A percentile compares a stretch with the other conserved stretches of the same genome.
Evolutionary conservation across 257 asterid genomes (phyloP).

Genomic region (Ehretia macrophylla): DNA sequence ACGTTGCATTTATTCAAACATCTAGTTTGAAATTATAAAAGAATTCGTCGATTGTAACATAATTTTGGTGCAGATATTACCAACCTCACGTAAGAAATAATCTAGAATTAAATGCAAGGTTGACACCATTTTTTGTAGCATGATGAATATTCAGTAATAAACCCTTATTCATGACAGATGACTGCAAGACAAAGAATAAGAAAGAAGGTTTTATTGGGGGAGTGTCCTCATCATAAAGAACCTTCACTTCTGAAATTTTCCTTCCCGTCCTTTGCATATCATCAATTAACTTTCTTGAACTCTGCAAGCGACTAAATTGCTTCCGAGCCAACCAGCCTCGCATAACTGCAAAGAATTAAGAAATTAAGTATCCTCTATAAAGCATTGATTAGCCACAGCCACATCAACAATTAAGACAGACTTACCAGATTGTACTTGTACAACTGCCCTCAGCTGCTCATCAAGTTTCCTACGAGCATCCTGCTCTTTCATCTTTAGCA

Average conservation of each 20-base stretch:
- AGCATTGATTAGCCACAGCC: not conserved
- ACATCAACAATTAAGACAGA: slow-evolving; percentile 12
- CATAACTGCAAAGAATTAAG: slow-evolving; percentile 29
- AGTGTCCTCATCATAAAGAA: slow-evolving; percentile 16
- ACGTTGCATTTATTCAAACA: too few relatives aligned
- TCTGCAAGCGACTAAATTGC: slow-evolving; percentile 34
- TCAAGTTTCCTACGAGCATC: slow-evolving; percentile 36
- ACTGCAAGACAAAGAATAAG: not conserved
- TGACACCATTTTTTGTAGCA: too few relatives aligned
- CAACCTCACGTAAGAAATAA: too few relatives aligned
- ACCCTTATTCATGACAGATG: too few relatives aligned
- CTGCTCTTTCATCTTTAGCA: slow-evolving; percentile 32
- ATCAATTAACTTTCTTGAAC: slow-evolving; percentile 24
- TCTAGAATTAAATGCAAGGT: too few relatives aligned
- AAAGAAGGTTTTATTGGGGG: not conserved
- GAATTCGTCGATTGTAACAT: too few relatives aligned
- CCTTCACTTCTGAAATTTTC: slow-evolving; percentile 58
- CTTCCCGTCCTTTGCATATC: slow-evolving; percentile 35
- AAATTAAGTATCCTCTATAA: not conserved
- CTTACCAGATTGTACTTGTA: slow-evolving; percentile 84
- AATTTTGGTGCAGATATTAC: too few relatives aligned
- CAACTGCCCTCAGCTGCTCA: slow-evolving; percentile 43
- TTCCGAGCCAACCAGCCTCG: slow-evolving; percentile 84
- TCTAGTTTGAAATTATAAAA: too few relatives aligned
- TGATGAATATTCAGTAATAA: too few relatives aligned